These are phyloP conservation scores for Fusarium metavorans DNA, from an alignment of 2,329 filamentous ascomycete genomes.

Conservation along the genomic window DNA sequence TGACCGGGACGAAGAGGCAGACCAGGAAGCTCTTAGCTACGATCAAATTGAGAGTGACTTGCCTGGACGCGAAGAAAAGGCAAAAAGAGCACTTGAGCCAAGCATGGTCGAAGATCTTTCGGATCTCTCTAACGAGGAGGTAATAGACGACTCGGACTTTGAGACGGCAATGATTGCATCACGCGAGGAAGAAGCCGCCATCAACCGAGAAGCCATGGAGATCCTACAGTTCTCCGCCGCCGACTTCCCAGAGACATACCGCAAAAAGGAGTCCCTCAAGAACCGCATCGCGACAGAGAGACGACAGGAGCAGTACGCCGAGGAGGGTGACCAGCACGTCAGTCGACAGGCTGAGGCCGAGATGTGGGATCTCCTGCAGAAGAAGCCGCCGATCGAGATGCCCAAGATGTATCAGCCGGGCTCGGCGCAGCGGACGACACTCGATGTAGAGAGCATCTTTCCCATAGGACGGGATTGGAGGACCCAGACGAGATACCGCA, in stretches of 20 bases:
- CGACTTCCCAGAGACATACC: constrained; percentile 53
- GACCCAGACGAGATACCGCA: constrained; percentile 49
- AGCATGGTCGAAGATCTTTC: background rate
- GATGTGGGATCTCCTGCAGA: constrained; percentile 60
- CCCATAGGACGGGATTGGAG: constrained; percentile 56
- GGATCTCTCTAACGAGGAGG: constrained; percentile 18
- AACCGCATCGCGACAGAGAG: constrained; percentile 56
- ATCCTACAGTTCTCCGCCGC: constrained; percentile 56
- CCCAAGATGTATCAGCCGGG: constrained; percentile 48
- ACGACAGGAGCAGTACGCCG: constrained; percentile 58
- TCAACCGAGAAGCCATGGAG: constrained; percentile 57
- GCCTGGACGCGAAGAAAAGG: constrained; percentile 15
- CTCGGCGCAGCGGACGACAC: constrained; percentile 42
- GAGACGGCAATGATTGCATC: constrained; percentile 13
- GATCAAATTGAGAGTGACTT: constrained; percentile 32
- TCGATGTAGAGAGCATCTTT: constrained; percentile 52
- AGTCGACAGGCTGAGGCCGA: constrained; percentile 57
- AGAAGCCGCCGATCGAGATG: constrained; percentile 51
- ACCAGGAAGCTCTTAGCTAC: constrained; percentile 34
- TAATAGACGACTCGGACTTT: constrained; percentile 30
- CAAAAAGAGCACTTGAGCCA: background rate
- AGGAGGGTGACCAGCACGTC: constrained; percentile 54
- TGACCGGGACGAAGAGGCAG: constrained; percentile 34
- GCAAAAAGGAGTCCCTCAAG: constrained; percentile 52
- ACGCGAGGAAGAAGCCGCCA: constrained; percentile 46